Evolutionary conservation across 176 grass and related monocot species (phyloP), one percentile per base, ranked within the genome.

Genomic region (Coix lacrymajobi): DNA sequence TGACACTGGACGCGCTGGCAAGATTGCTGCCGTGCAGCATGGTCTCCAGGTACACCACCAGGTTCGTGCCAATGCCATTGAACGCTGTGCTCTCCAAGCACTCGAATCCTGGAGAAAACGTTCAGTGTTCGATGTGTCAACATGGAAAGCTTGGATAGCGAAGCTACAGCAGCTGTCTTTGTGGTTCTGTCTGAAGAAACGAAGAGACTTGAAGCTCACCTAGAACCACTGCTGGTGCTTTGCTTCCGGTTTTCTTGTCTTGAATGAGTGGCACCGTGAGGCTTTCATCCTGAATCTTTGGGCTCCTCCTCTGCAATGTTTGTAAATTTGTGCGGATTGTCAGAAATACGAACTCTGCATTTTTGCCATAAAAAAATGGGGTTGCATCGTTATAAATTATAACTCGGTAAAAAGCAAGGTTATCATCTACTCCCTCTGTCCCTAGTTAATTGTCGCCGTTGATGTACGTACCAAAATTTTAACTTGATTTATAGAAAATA

Each of bases 31-130:
- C 86, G 56, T 89, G 89, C 57, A 94, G 68, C 11, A 91, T 81
- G 12, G 13, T 88, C 44, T 69, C 70, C n/a, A 94, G 92, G 78
- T 91, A 94, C 43, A 87, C 77, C 74, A 91, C 86, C 69, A 94
- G 67, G 83, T 94, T 94, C 15, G 86, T 82, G 72, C 32, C 82
- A 77, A 94, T 82, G 26, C 89, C 89, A 39, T 84, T 87, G 81
- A 89, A 94, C 30, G 81, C 92, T 36, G 85, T 81, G 78, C 87
- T 92, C 62, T 94, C 92, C 49, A 94, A 72, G 73, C 77, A 91
- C 46, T 86, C 67, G 58, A 94, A 91, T 64, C 76, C 89, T 94
- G 79, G 15, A 44, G 71, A 25, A 19, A 31, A 29, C 25, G 1
- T 26, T 24, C 24, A 29, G 26, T 9, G 69, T 70, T 28, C 11